These are phyloP conservation scores for Suillus alpinus DNA, from an alignment of 768 basidiomycete genomes.

Conservation along the genomic window DNA sequence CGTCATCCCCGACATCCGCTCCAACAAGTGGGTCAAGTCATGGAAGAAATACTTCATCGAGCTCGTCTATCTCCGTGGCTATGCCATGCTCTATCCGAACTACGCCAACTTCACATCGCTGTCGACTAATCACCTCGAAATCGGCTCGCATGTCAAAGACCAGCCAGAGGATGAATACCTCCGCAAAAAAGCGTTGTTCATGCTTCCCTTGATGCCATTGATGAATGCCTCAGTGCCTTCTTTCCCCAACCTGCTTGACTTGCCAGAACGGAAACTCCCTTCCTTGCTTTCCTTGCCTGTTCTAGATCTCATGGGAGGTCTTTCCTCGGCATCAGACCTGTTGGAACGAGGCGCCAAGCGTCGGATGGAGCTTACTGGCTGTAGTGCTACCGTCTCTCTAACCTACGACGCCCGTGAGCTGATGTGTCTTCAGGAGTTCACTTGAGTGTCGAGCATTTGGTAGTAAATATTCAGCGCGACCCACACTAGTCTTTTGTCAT, in stretches of 20 bases:
- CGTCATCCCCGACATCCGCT: slow-evolving; percentile 74
- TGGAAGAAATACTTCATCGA: slow-evolving; percentile 94
- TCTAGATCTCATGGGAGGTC: slow-evolving; percentile 60
- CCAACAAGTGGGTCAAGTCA: slow-evolving; percentile 75
- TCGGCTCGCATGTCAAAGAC: slow-evolving; percentile 74
- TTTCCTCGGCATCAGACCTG: slow-evolving; percentile 36
- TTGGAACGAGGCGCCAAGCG: slow-evolving; percentile 33
- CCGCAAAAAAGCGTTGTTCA: slow-evolving; percentile 63
- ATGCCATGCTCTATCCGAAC: slow-evolving; percentile 90
- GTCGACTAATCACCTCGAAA: slow-evolving; percentile 89
- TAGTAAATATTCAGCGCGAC: neutral
- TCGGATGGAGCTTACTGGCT: slow-evolving; percentile 30
- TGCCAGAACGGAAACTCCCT: slow-evolving; percentile 57
- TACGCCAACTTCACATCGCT: slow-evolving; percentile 67
- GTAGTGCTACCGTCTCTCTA: slow-evolving; percentile 6
- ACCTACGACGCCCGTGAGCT: slow-evolving; percentile 25
- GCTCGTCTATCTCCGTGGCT: slow-evolving; percentile 75
- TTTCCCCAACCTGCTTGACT: slow-evolving; percentile 45
- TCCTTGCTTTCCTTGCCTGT: slow-evolving; percentile 56
- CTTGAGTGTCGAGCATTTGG: neutral
- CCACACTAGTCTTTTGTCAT: neutral
- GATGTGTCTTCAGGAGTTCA: slow-evolving; percentile 14
- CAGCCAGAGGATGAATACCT: slow-evolving; percentile 42
- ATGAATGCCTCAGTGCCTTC: slow-evolving; percentile 14
- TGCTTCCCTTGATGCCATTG: slow-evolving; percentile 64